phyloP scores from a whole-genome alignment of 768 basidiomycete species.

The Leccinum sublutescens region DNA sequence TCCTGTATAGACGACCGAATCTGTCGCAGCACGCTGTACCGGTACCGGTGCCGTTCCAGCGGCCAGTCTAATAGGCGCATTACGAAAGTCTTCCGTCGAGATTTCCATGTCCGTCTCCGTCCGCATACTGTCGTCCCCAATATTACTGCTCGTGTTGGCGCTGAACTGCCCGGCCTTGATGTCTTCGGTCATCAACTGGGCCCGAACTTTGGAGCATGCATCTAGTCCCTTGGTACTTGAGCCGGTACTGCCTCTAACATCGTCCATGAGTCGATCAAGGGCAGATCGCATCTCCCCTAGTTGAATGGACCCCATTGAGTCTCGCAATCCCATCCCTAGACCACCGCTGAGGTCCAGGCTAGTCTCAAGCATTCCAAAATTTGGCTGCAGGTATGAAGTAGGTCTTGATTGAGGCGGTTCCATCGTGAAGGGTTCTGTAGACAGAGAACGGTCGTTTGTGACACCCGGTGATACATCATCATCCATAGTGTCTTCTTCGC shows the following conservation, averaged over 20 bases:
- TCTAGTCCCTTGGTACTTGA: conserved; percentile 25
- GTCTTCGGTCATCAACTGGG: conserved; percentile 34
- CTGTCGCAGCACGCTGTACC: conserved; percentile 52
- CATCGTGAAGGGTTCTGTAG: not conserved
- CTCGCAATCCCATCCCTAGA: conserved; percentile 25
- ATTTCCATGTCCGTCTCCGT: conserved; percentile 35
- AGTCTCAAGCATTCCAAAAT: conserved; percentile 19
- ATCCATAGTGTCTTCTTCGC: not conserved
- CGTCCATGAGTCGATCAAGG: conserved; percentile 70
- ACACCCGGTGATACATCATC: not conserved
- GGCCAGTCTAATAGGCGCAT: conserved; percentile 12
- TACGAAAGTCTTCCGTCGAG: conserved; percentile 26
- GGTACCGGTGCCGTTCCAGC: conserved; percentile 22
- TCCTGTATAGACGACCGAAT: conserved; percentile 37
- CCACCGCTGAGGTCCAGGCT: conserved; percentile 27
- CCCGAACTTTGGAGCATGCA: conserved; percentile 15
- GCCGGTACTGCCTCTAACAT: conserved; percentile 41
- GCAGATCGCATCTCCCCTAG: conserved; percentile 73
- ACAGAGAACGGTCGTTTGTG: not conserved
- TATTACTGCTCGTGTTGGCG: conserved; percentile 35
- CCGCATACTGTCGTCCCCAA: conserved; percentile 27
- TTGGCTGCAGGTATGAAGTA: conserved; percentile 11
- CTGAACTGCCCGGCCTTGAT: conserved; percentile 33
- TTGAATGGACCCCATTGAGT: conserved; percentile 51
- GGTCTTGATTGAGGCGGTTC: conserved; percentile 11